phyloP scores from a whole-genome alignment of 148 eudicot species.

The Pharnaceum exiguum region DNA sequence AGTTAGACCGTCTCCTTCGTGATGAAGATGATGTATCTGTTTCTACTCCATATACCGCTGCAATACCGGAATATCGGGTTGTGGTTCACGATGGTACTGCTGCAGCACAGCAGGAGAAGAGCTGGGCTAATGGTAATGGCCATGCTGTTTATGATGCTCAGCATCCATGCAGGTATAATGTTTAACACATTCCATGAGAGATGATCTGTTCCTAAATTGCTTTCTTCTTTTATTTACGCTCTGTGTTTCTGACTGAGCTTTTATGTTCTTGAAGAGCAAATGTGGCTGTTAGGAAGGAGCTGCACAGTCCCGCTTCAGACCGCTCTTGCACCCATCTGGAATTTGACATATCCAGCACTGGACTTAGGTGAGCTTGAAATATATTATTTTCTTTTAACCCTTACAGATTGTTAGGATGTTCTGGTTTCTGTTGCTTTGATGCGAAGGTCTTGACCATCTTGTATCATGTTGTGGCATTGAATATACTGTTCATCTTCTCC shows the following conservation, averaged over 20 bases:
- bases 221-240: conserved; percentile 1
- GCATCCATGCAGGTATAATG: conserved; percentile 81
- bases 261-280: conserved; percentile 39
- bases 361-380: conserved; percentile 60
- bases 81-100: conserved; percentile 40
- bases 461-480: background rate
- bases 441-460: background rate
- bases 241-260: conserved; percentile 7
- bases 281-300: conserved; percentile 88
- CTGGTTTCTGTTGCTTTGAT: background rate
- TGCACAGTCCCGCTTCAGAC: conserved; percentile 82
- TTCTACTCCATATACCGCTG: conserved; percentile 91
- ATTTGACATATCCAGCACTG: conserved; percentile 77
- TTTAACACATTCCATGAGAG: background rate
- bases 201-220: background rate
- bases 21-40: conserved; percentile 59
- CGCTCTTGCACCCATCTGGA: conserved; percentile 97
- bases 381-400: background rate
- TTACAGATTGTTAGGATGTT: background rate
- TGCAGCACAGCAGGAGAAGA: conserved; percentile 31
- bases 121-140: conserved; percentile 67
- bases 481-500: background rate
- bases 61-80: conserved; percentile 79
- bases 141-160: conserved; percentile 77
- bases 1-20: conserved; percentile 68